A percentile compares a stretch with the other conserved stretches of the same genome.
These are phyloP conservation scores for Fusarium irregulare DNA, from an alignment of 2,329 filamentous ascomycete genomes.

Conservation along the genomic window DNA sequence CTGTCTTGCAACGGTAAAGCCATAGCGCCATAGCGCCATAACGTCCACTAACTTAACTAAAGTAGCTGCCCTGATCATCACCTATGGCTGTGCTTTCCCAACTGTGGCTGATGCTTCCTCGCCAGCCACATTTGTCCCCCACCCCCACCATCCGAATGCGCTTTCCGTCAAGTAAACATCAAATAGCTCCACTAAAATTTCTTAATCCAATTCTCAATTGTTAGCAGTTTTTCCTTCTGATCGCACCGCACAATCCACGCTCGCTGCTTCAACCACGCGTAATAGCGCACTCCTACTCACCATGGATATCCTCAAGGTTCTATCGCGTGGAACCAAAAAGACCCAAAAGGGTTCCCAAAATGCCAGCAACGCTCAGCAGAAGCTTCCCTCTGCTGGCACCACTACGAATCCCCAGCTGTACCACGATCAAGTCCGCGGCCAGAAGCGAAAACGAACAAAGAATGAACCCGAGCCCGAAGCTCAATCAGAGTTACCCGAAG, in stretches of 20 bases:
- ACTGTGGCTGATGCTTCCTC: background rate
- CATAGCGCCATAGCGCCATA: slow-evolving; percentile 4
- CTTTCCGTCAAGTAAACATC: slow-evolving; percentile 10
- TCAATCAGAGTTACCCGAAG: slow-evolving; percentile 56
- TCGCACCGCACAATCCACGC: slow-evolving; percentile 15
- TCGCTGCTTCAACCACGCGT: slow-evolving; percentile 9
- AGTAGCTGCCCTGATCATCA: background rate
- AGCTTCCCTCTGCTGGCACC: slow-evolving; percentile 73
- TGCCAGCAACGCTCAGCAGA: slow-evolving; percentile 50
- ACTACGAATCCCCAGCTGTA: slow-evolving; percentile 76
- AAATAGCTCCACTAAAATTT: slow-evolving; percentile 44
- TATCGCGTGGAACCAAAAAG: slow-evolving; percentile 76
- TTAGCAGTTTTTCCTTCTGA: slow-evolving; percentile 29
- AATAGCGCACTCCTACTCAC: background rate
- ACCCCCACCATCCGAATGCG: slow-evolving; percentile 39
- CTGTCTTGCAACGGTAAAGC: slow-evolving; percentile 6
- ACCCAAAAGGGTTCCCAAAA: slow-evolving; percentile 53
- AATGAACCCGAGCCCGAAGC: slow-evolving; percentile 51
- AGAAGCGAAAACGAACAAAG: slow-evolving; percentile 66
- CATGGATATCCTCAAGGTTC: slow-evolving; percentile 80
- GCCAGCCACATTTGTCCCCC: slow-evolving; percentile 15
- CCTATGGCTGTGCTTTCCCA: background rate
- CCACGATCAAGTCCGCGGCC: slow-evolving; percentile 64
- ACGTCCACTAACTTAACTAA: slow-evolving; percentile 7
- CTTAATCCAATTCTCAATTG: slow-evolving; percentile 30